A percentile compares a stretch with the other conserved stretches of the same genome.
Evolutionary conservation across 441 rosid genomes (phyloP).

Genomic region (Corymbia calophylla): DNA sequence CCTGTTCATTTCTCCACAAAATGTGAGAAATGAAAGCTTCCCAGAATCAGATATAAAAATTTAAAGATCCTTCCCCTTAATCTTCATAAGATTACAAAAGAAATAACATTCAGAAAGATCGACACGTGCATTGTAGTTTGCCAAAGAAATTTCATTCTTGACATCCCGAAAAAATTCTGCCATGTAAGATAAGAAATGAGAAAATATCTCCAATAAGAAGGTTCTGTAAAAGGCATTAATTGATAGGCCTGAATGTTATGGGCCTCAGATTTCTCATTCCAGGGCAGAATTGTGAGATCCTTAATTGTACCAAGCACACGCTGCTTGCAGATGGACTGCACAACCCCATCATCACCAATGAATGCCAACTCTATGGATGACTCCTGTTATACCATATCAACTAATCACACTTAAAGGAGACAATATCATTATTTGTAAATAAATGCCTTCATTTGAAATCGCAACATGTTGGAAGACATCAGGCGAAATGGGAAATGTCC

Average conservation of each 20-base stretch:
- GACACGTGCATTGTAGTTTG: background rate
- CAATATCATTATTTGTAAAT: background rate
- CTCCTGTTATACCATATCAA: conserved; percentile 41
- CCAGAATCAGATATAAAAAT: conserved; percentile 94
- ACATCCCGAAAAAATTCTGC: background rate
- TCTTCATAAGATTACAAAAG: conserved; percentile 1
- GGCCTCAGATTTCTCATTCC: conserved; percentile 38
- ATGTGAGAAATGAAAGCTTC: conserved; percentile 77
- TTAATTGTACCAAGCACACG: conserved; percentile 77
- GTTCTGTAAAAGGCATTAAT: background rate
- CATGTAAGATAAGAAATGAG: background rate
- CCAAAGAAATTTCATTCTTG: background rate
- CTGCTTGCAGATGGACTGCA: conserved; percentile 76
- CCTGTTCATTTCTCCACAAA: conserved; percentile 98
- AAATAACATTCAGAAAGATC: conserved; percentile 1
- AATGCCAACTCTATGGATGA: conserved; percentile 81
- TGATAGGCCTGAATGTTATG: conserved; percentile 40
- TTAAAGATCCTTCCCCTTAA: conserved; percentile 70
- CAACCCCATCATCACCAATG: conserved; percentile 71
- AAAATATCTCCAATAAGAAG: background rate
- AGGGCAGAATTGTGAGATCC: conserved; percentile 74
- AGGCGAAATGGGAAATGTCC: background rate
- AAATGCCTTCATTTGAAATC: background rate
- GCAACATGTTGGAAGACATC: background rate
- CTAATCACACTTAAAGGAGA: conserved; percentile 5